Evolutionary conservation across 257 asterid species (phyloP).

Genomic region (Mitragyna speciosa): DNA sequence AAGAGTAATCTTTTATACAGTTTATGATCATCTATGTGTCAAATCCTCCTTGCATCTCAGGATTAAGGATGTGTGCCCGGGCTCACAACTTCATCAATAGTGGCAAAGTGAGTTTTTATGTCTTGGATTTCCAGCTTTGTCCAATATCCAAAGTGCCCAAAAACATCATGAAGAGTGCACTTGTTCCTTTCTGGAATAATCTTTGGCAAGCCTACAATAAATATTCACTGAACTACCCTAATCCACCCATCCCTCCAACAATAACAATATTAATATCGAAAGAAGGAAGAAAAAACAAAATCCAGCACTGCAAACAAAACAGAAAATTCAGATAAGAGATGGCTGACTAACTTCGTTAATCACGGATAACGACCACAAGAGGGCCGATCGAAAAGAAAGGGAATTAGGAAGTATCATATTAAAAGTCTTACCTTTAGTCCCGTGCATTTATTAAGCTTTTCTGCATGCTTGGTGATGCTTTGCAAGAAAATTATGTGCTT

Average conservation of each 20-base stretch:
- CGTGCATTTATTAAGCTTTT: slow-evolving; percentile 71
- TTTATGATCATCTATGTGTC: not conserved
- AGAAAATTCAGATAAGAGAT: not conserved
- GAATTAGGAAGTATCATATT: not conserved
- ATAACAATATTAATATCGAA: not conserved
- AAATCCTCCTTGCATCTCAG: not conserved
- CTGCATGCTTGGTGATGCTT: slow-evolving; percentile 79
- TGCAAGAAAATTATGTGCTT: slow-evolving; percentile 91
- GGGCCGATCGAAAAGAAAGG: not conserved
- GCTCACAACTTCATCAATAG: not conserved
- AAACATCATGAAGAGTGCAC: not conserved
- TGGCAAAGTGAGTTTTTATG: not conserved
- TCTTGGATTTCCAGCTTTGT: not conserved
- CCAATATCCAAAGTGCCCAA: not conserved
- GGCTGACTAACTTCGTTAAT: not conserved
- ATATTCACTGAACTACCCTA: not conserved
- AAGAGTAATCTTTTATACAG: not conserved
- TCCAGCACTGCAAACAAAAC: not conserved
- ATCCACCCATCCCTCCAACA: not conserved
- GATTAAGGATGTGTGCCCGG: not conserved
- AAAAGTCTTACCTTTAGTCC: slow-evolving; percentile 57
- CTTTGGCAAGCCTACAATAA: not conserved
- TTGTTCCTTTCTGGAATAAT: not conserved
- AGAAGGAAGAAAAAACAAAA: not conserved
- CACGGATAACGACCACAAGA: not conserved